Conservation (phyloP, 73 alveolate genomes). For the Diophrys sp. region DNA sequence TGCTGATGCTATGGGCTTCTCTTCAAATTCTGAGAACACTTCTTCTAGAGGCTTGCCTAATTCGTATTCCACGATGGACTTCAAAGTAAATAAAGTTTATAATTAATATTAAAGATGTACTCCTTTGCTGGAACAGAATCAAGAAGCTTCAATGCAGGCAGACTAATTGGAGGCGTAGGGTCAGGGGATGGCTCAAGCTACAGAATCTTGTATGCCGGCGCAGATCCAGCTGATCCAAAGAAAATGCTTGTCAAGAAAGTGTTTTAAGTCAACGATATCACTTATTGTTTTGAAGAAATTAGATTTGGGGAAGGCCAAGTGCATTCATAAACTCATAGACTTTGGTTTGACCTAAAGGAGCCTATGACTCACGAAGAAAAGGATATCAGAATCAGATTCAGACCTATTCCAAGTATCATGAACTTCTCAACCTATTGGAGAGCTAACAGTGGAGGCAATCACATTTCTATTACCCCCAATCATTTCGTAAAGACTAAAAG, state of each 20-base stretch:
- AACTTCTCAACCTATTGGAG: slow-evolving; percentile 41
- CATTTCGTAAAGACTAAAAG: slow-evolving; percentile 1
- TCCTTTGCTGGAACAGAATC: not conserved
- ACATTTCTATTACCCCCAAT: slow-evolving; percentile 36
- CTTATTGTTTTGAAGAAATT: slow-evolving; percentile 49
- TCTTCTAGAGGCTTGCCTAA: too few species aligned
- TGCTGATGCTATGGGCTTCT: too few species aligned
- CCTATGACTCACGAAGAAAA: slow-evolving; percentile 14
- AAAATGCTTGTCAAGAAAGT: slow-evolving; percentile 31
- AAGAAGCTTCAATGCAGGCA: not conserved
- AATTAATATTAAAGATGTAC: not conserved
- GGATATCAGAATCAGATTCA: slow-evolving; percentile 3
- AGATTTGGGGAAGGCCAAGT: slow-evolving; percentile 22
- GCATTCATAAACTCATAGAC: slow-evolving; percentile 23
- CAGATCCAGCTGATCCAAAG: slow-evolving; percentile 44
- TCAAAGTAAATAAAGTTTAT: not conserved
- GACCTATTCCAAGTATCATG: slow-evolving; percentile 15
- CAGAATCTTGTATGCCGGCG: slow-evolving; percentile 30
- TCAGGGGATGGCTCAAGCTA: not conserved
- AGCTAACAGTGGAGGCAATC: slow-evolving; percentile 2
- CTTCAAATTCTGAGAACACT: too few species aligned
- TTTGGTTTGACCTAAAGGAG: slow-evolving; percentile 27
- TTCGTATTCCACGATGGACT: too few species aligned
- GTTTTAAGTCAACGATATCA: slow-evolving; percentile 11
- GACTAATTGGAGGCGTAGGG: not conserved